These are phyloP conservation scores for Gynostemma pentaphyllum DNA, from an alignment of 306 rosid species.

Conservation along the genomic window DNA sequence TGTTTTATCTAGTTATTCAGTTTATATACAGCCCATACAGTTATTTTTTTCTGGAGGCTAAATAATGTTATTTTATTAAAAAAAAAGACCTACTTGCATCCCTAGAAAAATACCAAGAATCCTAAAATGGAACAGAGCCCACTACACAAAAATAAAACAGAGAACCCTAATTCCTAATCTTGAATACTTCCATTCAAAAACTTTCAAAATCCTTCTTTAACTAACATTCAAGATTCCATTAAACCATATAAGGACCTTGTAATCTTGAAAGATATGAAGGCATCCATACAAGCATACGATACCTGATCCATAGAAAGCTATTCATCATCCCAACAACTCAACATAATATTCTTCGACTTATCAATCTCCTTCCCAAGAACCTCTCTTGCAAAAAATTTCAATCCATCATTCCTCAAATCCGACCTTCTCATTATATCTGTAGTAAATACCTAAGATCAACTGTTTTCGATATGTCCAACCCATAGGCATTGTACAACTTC, in stretches of 20 bases:
- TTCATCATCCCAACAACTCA: constrained; percentile 42
- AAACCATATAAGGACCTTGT: neutral
- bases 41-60: no score
- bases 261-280: constrained; percentile 33
- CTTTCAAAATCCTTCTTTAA: no score
- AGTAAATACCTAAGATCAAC: constrained; percentile 25
- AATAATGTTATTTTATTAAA: no score
- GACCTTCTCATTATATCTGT: neutral
- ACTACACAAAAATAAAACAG: no score
- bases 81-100: no score
- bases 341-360: constrained; percentile 28
- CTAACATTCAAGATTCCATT: neutral
- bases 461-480: constrained; percentile 10
- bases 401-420: constrained; percentile 24
- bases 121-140: no score
- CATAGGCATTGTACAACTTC: constrained; percentile 24
- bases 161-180: no score
- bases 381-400: constrained; percentile 22
- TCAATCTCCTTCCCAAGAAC: constrained; percentile 23
- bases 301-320: constrained; percentile 30
- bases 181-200: no score
- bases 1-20: no score
- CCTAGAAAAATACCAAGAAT: no score
- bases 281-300: constrained; percentile 40
- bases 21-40: no score